Evolutionary conservation across 2,329 filamentous ascomycete species (phyloP), one percentile per base, ranked within the genome.

Genomic region (Scolecobasidium constrictum): DNA sequence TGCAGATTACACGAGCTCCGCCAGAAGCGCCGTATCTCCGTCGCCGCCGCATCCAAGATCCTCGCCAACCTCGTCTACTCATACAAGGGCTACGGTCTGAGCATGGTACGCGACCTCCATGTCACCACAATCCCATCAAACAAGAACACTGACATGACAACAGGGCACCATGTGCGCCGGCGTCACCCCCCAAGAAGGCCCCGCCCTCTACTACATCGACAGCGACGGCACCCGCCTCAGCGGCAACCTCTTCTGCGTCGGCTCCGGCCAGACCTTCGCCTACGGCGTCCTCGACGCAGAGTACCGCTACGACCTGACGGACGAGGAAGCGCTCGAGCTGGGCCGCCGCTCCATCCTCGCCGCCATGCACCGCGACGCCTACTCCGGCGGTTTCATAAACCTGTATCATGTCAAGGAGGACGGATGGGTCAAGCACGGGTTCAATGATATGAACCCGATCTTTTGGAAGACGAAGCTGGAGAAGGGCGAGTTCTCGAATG

Each of bases 401-500:
- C 63, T 96, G 60, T 98, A 98, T 68, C 92, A 98, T 60, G 88
- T 98, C 62, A 95, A 95, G 79, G 90, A 98, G 72, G 83, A 87
- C 50, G 92, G 92, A 55, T 98, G 92, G 92, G 88, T 94, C 58
- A 94, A 94, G 77, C 90, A 96, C 61, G 92, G 92, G 49, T 98
- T 98, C 75, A 87, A 73, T 53, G 92, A 98, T 66, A 96, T 90
- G 54, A 95, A 96, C 72, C 90, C 90, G 35, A 94, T 96, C 61
- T 98, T 98, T 81, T 98, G 92, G 92, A 83, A 94, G 74, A 95
- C 88, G 39, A 98, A 98, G 79, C 68, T 98, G 58, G 83, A 94
- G 64, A 94, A 94, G 78, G 88, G 88, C 64, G 92, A 98, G 72
- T 98, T 98, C 66, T 90, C 83, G 50, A 95, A 95, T 62, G 88